Conservation (phyloP, 2,329 filamentous ascomycete genomes). For the Boeremia lycopersici region DNA sequence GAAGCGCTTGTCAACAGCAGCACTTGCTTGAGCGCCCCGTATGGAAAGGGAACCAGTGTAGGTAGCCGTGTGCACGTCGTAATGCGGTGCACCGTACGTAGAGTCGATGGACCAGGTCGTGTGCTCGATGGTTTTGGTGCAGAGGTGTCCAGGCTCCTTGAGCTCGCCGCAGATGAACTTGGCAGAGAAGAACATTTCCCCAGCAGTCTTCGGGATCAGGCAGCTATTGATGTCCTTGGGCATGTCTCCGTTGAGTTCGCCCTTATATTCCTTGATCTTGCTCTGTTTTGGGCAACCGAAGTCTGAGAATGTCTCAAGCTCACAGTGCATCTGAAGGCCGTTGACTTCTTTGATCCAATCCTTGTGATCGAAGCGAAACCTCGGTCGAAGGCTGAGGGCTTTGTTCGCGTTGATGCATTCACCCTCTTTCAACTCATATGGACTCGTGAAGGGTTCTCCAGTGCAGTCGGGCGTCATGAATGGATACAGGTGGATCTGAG, state of each 20-base stretch:
- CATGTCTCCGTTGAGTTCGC: background rate
- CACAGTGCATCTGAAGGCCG: conserved; percentile 15
- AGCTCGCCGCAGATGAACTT: conserved; percentile 21
- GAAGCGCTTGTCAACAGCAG: background rate
- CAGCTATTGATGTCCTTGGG: conserved; percentile 2
- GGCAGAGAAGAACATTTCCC: conserved; percentile 13
- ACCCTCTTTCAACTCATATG: conserved; percentile 26
- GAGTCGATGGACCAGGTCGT: conserved; percentile 25
- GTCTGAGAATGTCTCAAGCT: conserved; percentile 18
- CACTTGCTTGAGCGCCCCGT: background rate
- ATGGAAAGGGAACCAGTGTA: background rate
- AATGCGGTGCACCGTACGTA: conserved; percentile 4
- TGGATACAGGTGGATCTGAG: conserved; percentile 14
- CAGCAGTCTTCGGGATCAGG: conserved; percentile 3
- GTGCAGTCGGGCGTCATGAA: conserved; percentile 26
- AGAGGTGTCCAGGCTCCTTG: background rate
- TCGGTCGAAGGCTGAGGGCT: conserved; percentile 24
- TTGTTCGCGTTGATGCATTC: conserved; percentile 24
- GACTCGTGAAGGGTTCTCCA: conserved; percentile 18
- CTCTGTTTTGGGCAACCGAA: conserved; percentile 8
- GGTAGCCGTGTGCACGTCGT: background rate
- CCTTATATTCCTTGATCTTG: background rate
- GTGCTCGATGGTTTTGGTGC: conserved; percentile 1
- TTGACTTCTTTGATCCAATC: conserved; percentile 27
- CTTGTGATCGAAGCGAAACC: conserved; percentile 17